These are phyloP conservation scores for Leptoxyphium fumago DNA, from an alignment of 2,329 filamentous ascomycete genomes.

Conservation along the genomic window DNA sequence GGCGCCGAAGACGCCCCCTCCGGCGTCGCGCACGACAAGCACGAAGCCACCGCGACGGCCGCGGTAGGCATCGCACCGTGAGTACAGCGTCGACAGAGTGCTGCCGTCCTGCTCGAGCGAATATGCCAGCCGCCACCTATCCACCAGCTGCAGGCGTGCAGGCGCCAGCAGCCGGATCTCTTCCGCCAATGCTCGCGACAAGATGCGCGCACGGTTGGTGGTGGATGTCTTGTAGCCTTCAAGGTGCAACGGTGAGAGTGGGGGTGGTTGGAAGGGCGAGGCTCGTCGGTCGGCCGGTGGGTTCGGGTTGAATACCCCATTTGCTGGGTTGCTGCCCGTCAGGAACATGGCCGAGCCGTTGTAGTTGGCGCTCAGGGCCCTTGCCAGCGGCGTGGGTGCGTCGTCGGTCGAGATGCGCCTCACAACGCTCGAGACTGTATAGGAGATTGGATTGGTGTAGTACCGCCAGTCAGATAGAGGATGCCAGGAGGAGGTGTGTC, in stretches of 20 bases:
- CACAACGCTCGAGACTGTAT: conserved; percentile 32
- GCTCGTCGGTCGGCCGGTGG: conserved; percentile 40
- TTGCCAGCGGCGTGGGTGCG: conserved; percentile 21
- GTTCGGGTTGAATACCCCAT: conserved; percentile 43
- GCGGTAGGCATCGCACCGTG: conserved; percentile 54
- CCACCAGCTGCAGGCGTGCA: conserved; percentile 69
- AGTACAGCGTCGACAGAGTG: conserved; percentile 72
- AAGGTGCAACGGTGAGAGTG: conserved; percentile 66
- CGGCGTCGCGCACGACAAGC: conserved; percentile 66
- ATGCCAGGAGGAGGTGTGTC: background rate
- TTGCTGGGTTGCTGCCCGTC: conserved; percentile 7
- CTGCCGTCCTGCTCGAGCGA: conserved; percentile 86
- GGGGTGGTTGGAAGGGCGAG: conserved; percentile 76
- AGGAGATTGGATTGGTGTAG: conserved; percentile 35
- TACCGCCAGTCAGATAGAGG: conserved; percentile 13
- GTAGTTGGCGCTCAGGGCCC: conserved; percentile 23
- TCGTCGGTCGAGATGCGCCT: conserved; percentile 33
- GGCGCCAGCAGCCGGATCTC: conserved; percentile 85
- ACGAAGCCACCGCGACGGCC: conserved; percentile 71
- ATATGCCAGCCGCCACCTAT: conserved; percentile 77
- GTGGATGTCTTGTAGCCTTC: conserved; percentile 50
- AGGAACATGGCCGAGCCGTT: conserved; percentile 14
- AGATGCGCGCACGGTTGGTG: conserved; percentile 44
- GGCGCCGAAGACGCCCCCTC: conserved; percentile 72
- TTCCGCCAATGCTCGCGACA: conserved; percentile 65